Evolutionary conservation across 2,329 filamentous ascomycete species (phyloP).

Genomic region (Neocatenulostroma microsporum): DNA sequence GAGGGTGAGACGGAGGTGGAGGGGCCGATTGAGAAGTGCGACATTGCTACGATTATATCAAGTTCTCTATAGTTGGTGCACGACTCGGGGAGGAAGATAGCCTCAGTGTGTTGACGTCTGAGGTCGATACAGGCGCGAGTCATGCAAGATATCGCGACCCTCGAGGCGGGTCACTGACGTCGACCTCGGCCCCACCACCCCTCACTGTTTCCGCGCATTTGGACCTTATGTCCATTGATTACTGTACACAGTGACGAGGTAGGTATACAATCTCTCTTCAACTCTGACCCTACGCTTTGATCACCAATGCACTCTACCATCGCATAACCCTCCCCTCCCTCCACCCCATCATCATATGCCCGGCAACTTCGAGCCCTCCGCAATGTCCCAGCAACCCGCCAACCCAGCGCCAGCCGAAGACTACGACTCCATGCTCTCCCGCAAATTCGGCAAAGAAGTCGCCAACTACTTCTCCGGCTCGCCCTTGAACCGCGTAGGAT

Average conservation of each 20-base stretch:
- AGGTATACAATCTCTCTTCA: not conserved
- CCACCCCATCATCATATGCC: constrained; percentile 9
- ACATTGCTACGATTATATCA: constrained; percentile 4
- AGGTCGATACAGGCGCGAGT: too few species aligned
- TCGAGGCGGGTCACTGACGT: too few species aligned
- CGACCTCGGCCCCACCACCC: too few species aligned
- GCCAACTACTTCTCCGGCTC: constrained; percentile 77
- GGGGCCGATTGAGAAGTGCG: constrained; percentile 3
- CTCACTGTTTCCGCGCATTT: not conserved
- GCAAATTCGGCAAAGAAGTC: constrained; percentile 70
- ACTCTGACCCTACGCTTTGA: not conserved
- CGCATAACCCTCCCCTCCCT: constrained; percentile 2
- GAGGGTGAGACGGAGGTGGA: constrained; percentile 14
- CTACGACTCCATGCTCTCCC: constrained; percentile 62
- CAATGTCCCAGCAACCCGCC: constrained; percentile 29
- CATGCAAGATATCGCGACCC: too few species aligned
- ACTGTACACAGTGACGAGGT: constrained; percentile 1
- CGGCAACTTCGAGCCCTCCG: too few species aligned
- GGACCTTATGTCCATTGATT: constrained; percentile 1
- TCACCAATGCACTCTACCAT: not conserved
- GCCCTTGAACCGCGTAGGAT: constrained; percentile 70
- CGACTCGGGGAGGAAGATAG: too few species aligned
- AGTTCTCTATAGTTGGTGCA: too few species aligned
- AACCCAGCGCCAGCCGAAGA: constrained; percentile 51
- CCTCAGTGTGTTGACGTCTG: too few species aligned